Percentiles rank a stretch among this genome's conserved stretches.
These are phyloP conservation scores for Thermomucor indicae-seudaticae DNA, from an alignment of 371 early-diverging fungal genomes.

Conservation along the genomic window DNA sequence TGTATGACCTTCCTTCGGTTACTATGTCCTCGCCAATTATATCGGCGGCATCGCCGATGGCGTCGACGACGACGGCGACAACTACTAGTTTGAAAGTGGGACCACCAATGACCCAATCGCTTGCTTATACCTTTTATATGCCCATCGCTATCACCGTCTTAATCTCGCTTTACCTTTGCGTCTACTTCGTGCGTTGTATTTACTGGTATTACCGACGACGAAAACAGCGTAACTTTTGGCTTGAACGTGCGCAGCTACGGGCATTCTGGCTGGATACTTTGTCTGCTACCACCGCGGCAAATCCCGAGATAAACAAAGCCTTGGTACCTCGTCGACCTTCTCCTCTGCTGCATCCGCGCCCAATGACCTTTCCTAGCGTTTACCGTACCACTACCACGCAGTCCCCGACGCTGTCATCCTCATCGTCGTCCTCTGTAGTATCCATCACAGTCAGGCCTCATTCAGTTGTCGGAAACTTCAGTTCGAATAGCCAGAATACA, in stretches of 20 bases:
- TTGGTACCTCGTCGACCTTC: not conserved
- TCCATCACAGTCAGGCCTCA: conserved; percentile 2
- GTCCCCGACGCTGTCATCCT: not conserved
- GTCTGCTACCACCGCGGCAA: no score
- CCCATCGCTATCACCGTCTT: conserved; percentile 5
- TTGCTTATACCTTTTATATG: not conserved
- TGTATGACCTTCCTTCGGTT: conserved; percentile 6
- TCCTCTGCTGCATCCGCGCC: not conserved
- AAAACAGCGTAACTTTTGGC: conserved; percentile 5
- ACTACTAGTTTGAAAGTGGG: not conserved
- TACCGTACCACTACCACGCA: not conserved
- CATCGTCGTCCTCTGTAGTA: conserved; percentile 1
- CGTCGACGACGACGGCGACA: conserved; percentile 6
- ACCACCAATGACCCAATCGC: not conserved
- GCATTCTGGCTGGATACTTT: conserved; percentile 6
- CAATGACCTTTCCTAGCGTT: conserved; percentile 1
- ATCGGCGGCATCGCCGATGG: conserved; percentile 6
- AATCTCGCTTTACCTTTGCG: conserved; percentile 3
- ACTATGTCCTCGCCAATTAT: not conserved
- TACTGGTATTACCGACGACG: conserved; percentile 14
- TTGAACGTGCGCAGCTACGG: conserved; percentile 14
- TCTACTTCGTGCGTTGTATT: conserved; percentile 5
- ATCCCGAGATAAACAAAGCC: no score
- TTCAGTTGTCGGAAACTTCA: conserved; percentile 6
- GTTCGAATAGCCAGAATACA: no score